These are phyloP conservation scores for Plasmodium gonderi DNA, from an alignment of 169 alveolate species.

Conservation along the genomic window DNA sequence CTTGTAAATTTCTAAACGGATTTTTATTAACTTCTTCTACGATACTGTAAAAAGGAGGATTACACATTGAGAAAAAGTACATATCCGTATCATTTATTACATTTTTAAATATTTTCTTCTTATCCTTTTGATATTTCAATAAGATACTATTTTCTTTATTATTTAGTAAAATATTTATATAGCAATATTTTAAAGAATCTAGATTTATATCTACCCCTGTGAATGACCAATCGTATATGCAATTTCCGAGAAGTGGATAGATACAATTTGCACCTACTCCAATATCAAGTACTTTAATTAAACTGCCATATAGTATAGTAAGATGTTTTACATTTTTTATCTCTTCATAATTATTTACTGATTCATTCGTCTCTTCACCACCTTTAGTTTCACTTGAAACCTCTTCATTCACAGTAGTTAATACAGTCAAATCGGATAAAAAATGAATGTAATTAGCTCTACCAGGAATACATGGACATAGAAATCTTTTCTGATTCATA, in stretches of 20 bases:
- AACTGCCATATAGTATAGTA: conserved; percentile 38
- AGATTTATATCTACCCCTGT: conserved; percentile 74
- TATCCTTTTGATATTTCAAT: conserved; percentile 73
- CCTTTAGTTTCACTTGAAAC: background rate
- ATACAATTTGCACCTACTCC: conserved; percentile 87
- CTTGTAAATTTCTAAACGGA: conserved; percentile 41
- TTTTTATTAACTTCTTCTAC: conserved; percentile 54
- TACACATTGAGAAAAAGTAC: conserved; percentile 60
- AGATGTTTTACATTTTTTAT: background rate
- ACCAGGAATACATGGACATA: conserved; percentile 85
- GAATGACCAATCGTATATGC: conserved; percentile 82
- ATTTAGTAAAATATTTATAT: conserved; percentile 38
- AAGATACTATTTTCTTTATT: conserved; percentile 31
- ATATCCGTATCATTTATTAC: conserved; percentile 37
- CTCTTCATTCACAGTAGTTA: background rate
- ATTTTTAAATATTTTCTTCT: conserved; percentile 29
- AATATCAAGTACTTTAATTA: conserved; percentile 80
- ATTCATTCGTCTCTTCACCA: background rate
- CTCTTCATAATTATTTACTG: background rate
- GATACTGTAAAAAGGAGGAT: conserved; percentile 53
- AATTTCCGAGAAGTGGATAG: conserved; percentile 81
- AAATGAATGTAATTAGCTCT: conserved; percentile 80
- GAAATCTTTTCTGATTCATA: background rate
- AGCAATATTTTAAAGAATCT: conserved; percentile 27
- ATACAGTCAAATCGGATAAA: conserved; percentile 71